phyloP scores from a whole-genome alignment of 2,329 filamentous ascomycete genomes.

The Pezizomycotina sp. region DNA sequence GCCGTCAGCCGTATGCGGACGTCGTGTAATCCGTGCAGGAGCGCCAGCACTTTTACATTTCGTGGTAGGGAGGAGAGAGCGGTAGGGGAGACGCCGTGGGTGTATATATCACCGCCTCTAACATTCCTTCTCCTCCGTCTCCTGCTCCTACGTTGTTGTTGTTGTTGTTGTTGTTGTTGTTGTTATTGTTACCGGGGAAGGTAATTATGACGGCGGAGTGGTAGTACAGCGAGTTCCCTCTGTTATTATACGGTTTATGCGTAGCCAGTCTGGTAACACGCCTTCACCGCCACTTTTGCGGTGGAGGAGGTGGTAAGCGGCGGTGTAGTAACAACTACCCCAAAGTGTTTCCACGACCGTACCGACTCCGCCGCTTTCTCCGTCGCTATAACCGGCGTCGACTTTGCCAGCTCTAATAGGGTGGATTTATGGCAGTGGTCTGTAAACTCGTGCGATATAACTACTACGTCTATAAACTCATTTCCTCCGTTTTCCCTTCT shows the following conservation, averaged over 20 bases:
- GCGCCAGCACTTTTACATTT: conserved; percentile 37
- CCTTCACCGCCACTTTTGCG: conserved; percentile 27
- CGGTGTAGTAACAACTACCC: conserved; percentile 37
- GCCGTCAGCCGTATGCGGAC: conserved; percentile 34
- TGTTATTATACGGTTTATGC: conserved; percentile 41
- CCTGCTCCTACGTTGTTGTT: conserved; percentile 14
- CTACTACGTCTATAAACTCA: conserved; percentile 38
- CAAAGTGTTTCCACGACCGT: conserved; percentile 43
- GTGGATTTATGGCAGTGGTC: conserved; percentile 51
- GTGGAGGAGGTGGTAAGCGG: conserved; percentile 30
- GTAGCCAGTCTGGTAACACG: conserved; percentile 43
- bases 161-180: conserved; percentile 21
- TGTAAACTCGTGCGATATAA: conserved; percentile 49
- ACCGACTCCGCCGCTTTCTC: conserved; percentile 43
- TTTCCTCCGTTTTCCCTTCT: conserved; percentile 19
- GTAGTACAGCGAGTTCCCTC: conserved; percentile 41
- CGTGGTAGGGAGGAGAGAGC: conserved; percentile 47
- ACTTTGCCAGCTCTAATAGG: conserved; percentile 37
- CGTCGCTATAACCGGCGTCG: conserved; percentile 44
- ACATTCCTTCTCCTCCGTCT: conserved; percentile 8
- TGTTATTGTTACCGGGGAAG: conserved; percentile 31
- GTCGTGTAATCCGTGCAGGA: conserved; percentile 49
- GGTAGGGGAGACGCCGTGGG: too few relatives aligned
- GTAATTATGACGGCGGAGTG: conserved; percentile 45
- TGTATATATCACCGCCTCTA: conserved; percentile 36